These are phyloP conservation scores for Erythrobasidium hasegawianum DNA, from an alignment of 1,284 basidiomycete genomes.

Conservation along the genomic window DNA sequence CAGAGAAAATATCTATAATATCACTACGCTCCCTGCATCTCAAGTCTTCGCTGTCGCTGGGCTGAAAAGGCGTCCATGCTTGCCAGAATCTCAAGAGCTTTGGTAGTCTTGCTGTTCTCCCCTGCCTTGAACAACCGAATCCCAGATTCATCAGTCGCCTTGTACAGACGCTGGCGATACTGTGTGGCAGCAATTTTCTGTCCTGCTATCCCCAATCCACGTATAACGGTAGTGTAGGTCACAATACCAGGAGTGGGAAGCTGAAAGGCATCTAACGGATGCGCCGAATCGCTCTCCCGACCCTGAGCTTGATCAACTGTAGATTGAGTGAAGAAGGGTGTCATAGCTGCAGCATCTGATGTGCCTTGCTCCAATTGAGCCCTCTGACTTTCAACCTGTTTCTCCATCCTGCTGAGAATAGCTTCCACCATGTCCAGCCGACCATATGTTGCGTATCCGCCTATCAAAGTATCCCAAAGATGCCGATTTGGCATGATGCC, in stretches of 20 bases:
- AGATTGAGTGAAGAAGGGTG: neutral
- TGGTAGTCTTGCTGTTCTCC: slow-evolving; percentile 2
- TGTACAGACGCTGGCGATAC: slow-evolving; percentile 8
- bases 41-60: neutral
- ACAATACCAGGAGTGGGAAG: slow-evolving; percentile 15
- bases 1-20: no score
- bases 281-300: no score
- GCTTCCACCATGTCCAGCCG: slow-evolving; percentile 4
- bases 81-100: slow-evolving; percentile 3
- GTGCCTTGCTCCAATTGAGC: no score
- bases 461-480: slow-evolving; percentile 24
- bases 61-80: slow-evolving; percentile 17
- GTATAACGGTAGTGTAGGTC: slow-evolving; percentile 26
- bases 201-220: slow-evolving; percentile 8
- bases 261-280: neutral
- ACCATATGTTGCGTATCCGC: slow-evolving; percentile 9
- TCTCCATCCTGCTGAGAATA: slow-evolving; percentile 21
- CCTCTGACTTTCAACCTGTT: neutral
- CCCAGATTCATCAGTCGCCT: slow-evolving; percentile 9
- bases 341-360: no score
- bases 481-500: slow-evolving; percentile 14
- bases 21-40: neutral
- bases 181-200: slow-evolving; percentile 2
- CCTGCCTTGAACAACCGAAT: slow-evolving; percentile 8
- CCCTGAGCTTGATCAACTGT: no score